Evolutionary conservation across 2,329 filamentous ascomycete species (phyloP).

Genomic region (Pestalotiopsis sp.): DNA sequence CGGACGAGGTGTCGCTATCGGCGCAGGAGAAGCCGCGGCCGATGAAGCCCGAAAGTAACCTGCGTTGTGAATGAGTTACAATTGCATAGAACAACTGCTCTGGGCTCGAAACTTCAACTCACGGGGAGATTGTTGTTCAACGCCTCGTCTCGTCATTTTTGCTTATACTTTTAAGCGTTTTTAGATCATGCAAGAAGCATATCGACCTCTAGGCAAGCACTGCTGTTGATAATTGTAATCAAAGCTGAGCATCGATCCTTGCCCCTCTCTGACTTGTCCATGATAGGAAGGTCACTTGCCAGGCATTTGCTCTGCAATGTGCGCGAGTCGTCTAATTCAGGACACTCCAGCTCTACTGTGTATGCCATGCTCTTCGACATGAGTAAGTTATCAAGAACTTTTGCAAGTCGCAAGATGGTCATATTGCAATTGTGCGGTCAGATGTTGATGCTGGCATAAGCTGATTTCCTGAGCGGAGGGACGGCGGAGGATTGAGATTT

Average conservation of each 20-base stretch:
- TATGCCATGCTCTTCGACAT: too few relatives aligned
- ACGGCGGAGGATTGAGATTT: too few relatives aligned
- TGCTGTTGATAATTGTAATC: background rate
- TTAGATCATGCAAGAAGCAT: background rate
- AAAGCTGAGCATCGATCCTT: background rate
- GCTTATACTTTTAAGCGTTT: background rate
- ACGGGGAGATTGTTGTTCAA: slow-evolving; percentile 9
- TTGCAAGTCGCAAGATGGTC: too few relatives aligned
- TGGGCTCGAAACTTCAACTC: background rate
- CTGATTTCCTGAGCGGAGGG: too few relatives aligned
- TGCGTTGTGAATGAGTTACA: background rate
- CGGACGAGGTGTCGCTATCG: background rate
- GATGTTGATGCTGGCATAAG: too few relatives aligned
- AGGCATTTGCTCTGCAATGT: background rate
- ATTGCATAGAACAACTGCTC: background rate
- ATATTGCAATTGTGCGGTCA: too few relatives aligned
- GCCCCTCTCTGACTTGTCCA: slow-evolving; percentile 2
- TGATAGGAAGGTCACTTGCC: slow-evolving; percentile 5
- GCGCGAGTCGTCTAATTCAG: too few relatives aligned
- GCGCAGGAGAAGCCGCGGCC: background rate
- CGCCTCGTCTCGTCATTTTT: slow-evolving; percentile 25
- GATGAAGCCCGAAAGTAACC: slow-evolving; percentile 8
- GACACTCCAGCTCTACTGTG: too few relatives aligned
- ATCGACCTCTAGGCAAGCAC: background rate
- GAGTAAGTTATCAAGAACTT: too few relatives aligned